Evolutionary conservation across 2,329 filamentous ascomycete genomes (phyloP), one percentile per base, ranked within the genome.

Genomic region (Fusarium palustre): DNA sequence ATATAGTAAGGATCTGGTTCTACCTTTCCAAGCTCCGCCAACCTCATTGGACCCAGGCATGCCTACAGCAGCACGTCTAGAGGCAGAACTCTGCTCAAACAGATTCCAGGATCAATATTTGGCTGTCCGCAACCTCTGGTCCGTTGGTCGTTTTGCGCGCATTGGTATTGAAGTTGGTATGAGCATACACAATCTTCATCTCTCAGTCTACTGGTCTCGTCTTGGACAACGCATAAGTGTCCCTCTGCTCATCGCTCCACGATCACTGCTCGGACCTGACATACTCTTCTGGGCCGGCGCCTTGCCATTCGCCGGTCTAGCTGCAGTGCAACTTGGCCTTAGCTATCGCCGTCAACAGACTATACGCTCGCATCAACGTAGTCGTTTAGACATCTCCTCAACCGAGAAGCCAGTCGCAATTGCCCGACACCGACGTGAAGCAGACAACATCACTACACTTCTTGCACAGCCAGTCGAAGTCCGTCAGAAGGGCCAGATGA

Each of bases 181-280:
- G 36, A 80, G 79, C 52, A 75, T 76, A 4, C 77, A 77, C 64
- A 80, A 77, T 57, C 66, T 84, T n/a, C 79, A 84, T 59, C 59
- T 85, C 45, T 84, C 82, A 12, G 72, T 83, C 3, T 83, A 84
- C 75, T 84, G 82, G 81, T 83, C 83, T 3, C 79, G 81, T 2
- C 78, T 83, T 28, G 79, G 78, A 28, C 83, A 84, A 69, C 79
- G 81, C 18, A 72, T 86, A 67, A 79, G 78, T 60, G 50, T 86
- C 28, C 84, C 84, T 3, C 66, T 86, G 28, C 70, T 84, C 31
- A 70, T 84, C 34, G 77, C 80, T 9, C 75, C 77, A 24, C 71
- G 70, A 22, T 56, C 74, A 38, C 59, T 71, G 33, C 49, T 76
- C 46, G 72, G 64, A 24, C 66, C 77, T 1, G 71, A 71, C 18